Evolutionary conservation across 495 filamentous ascomycete species (phyloP).

Genomic region (Xylaria sp.): DNA sequence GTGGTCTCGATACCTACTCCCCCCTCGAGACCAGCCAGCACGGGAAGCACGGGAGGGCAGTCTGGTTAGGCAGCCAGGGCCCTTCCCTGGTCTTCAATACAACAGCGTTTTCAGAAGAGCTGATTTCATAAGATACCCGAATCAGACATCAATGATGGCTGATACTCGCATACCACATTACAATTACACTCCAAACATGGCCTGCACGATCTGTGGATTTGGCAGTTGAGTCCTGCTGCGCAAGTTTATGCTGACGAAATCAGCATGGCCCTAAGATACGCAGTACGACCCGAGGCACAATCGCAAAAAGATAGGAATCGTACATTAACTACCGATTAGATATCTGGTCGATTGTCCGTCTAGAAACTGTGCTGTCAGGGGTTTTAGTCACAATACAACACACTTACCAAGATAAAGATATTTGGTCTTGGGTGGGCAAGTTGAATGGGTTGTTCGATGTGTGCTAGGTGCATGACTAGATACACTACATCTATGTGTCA

Average conservation of each 20-base stretch:
- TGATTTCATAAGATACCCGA: constrained; percentile 2
- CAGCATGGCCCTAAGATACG: background rate
- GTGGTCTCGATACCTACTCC: constrained; percentile 40
- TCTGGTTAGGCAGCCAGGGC: constrained; percentile 24
- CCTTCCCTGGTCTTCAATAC: background rate
- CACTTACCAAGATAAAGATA: background rate
- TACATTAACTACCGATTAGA: background rate
- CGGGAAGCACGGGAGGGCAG: constrained; percentile 38
- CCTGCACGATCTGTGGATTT: background rate
- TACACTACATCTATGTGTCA: background rate
- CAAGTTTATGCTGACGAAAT: background rate
- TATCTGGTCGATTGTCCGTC: background rate
- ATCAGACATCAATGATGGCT: background rate
- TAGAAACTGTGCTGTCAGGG: background rate
- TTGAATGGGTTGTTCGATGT: background rate
- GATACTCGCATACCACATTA: background rate
- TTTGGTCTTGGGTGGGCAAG: background rate
- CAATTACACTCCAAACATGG: background rate
- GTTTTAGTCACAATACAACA: background rate
- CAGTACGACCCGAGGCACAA: background rate
- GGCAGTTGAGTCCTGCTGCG: background rate
- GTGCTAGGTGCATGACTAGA: background rate
- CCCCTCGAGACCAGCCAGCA: constrained; percentile 52
- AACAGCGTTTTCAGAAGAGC: background rate
- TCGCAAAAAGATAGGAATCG: background rate